Evolutionary conservation across 208 protist species (phyloP), one percentile per base, ranked within the genome.

Genomic region (Acanthamoeba royreba): DNA sequence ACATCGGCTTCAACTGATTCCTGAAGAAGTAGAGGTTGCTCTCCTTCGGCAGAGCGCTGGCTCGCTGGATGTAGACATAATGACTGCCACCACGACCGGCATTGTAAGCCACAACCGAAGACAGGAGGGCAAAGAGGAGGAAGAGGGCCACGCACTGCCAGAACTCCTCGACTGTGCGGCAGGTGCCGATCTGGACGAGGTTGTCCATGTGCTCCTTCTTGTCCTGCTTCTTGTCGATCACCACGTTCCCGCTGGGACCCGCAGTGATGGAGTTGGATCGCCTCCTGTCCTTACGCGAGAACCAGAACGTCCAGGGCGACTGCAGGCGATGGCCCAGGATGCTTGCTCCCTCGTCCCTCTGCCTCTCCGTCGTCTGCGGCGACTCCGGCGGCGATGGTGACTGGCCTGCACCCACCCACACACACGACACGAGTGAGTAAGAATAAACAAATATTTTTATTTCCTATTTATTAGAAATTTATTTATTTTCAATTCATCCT

Each of bases 81-180:
- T 66, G 47, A 45, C 93, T 94, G 58, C 15, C 31, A 40, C 15
- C 19, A 33, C 19, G 28, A 81, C 17, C 25, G 17, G 69, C 28
- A 19, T 19, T 81, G 25, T 43, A 81, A 81, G 69, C 28, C 28
- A 19, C 28, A 35, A 17, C n/a, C 38, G 33, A 72, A 7, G 85
- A 69, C 5, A 66, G 3, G 17, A 49, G 33, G 1, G 0, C 0
- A 86, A 55, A 1, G 31, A 47, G 53, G 22, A 38, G 49, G 33
- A n/a, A 35, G 22, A 22, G 11, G 13, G 25, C 5, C 15, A 47
- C 93, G 69, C 43, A 95, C 66, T 83, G 46, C 94, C 94, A 95
- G 85, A 95, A 95, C 83, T 95, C 94, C 86, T 95, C 94, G 33
- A 95, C 66, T 45, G 94, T 94, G 35, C 87, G 69, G 53, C 87